Evolutionary conservation across 2,329 filamentous ascomycete species (phyloP), one percentile per base, ranked within the genome.

Genomic region (Claviceps pazoutovae): DNA sequence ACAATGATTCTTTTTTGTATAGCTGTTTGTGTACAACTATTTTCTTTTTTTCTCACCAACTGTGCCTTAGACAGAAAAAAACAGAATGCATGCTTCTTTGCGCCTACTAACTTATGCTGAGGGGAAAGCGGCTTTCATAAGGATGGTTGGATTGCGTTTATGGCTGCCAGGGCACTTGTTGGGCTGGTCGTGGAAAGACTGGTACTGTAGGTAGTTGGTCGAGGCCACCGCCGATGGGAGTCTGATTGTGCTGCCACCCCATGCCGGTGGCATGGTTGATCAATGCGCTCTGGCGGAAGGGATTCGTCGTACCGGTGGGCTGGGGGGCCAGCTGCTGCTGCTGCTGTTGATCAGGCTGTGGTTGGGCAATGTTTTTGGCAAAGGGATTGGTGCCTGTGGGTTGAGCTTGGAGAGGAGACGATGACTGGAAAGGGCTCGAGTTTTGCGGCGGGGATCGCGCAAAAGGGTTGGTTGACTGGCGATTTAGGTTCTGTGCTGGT

Each of bases 271-370:
- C 76, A 61, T 95, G 89, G 62, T 95, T 93, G 50, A 95, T 83
- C 65, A 96, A 95, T 4, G 84, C 82, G 46, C 86, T 88, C 63
- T 97, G 89, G 16, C 93, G 80, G 76, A 97, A 97, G 0, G 93
- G 93, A 61, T 98, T 98, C 2, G 90, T 96, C 61, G 80, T 88
- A 8, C 89, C 90, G 0, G 90, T 96, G 1, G 84, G 78, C 61
- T 91, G 88, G 2, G 88, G 80, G 50, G 77, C 76, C 5, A 93
- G 68, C 23, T 41, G 41, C 21, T 48, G 49, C 11, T 43, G 16
- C 71, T 2, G 73, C 71, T 73, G 71, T 1, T 71, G 73, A n/a
- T 70, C 64, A 23, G 49, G 48, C 14, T 55, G 56, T 11, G 64
- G 57, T 4, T 56, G 55, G 3, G 58, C 60, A 45, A 72, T 71